These are phyloP conservation scores for Penicillium odoratum DNA, from an alignment of 495 filamentous ascomycete species.

Conservation along the genomic window DNA sequence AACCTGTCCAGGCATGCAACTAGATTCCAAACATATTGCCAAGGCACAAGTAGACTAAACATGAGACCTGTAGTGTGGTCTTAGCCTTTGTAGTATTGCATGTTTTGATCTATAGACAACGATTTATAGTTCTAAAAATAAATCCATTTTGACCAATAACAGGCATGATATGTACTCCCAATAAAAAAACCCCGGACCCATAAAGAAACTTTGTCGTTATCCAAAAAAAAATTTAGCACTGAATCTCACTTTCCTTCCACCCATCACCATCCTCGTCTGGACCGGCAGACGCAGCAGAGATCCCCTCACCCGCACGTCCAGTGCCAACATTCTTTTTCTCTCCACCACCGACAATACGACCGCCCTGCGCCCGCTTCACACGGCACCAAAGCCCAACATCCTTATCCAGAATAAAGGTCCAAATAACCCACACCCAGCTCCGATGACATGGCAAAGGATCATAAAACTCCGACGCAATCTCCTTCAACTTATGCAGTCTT, in stretches of 20 bases:
- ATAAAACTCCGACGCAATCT: slow-evolving; percentile 92
- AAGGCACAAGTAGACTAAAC: neutral
- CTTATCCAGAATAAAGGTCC: slow-evolving; percentile 90
- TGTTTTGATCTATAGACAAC: neutral
- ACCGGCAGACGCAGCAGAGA: slow-evolving; percentile 42
- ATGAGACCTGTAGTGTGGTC: neutral
- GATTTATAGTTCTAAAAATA: slow-evolving; percentile 2
- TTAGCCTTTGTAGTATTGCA: too few relatives aligned
- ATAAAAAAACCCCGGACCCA: slow-evolving; percentile 1
- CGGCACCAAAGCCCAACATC: slow-evolving; percentile 86
- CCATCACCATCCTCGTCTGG: slow-evolving; percentile 42
- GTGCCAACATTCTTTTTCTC: slow-evolving; percentile 12
- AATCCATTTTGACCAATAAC: slow-evolving; percentile 1
- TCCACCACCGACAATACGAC: slow-evolving; percentile 55
- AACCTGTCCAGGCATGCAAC: neutral
- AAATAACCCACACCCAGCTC: slow-evolving; percentile 91
- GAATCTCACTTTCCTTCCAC: slow-evolving; percentile 56
- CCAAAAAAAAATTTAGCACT: slow-evolving; percentile 23
- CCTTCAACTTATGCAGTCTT: slow-evolving; percentile 66
- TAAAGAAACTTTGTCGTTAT: neutral
- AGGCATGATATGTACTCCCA: neutral
- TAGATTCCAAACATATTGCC: neutral
- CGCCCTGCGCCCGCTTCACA: slow-evolving; percentile 86
- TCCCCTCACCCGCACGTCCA: slow-evolving; percentile 47
- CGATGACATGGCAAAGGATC: slow-evolving; percentile 79